Evolutionary conservation across 192 early-diverging fungal species (phyloP).

Genomic region (Umbelopsis sp.): DNA sequence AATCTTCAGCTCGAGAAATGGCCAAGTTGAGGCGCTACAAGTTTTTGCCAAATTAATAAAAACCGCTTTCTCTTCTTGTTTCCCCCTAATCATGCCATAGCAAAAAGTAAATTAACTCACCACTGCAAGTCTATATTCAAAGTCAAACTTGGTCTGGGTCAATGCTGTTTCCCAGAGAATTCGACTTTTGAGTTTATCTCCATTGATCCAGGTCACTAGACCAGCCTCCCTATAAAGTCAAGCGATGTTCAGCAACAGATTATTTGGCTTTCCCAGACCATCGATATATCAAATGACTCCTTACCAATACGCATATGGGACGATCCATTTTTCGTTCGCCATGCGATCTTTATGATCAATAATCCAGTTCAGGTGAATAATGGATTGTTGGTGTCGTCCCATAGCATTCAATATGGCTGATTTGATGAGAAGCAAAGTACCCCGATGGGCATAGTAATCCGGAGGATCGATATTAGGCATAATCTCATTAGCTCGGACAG

Average conservation of each 20-base stretch:
- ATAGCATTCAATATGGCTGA: conserved; percentile 48
- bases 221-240: conserved; percentile 39
- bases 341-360: conserved; percentile 45
- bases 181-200: conserved; percentile 35
- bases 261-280: not conserved
- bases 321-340: conserved; percentile 47
- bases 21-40: conserved; percentile 33
- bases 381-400: conserved; percentile 38
- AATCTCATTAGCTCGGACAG: conserved; percentile 29
- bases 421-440: conserved; percentile 50
- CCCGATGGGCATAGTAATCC: conserved; percentile 39
- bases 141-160: conserved; percentile 47
- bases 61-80: too few species aligned
- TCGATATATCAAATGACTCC: not conserved
- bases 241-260: not conserved
- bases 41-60: conserved; percentile 13
- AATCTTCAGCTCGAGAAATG: conserved; percentile 29
- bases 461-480: conserved; percentile 24
- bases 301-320: conserved; percentile 56
- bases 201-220: conserved; percentile 44
- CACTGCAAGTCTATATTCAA: conserved; percentile 47
- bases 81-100: too few species aligned
- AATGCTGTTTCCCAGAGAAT: conserved; percentile 46
- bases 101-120: conserved; percentile 10
- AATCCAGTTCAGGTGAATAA: conserved; percentile 51